A percentile compares a stretch with the other conserved stretches of the same genome.
phyloP scores from a whole-genome alignment of 2,329 filamentous ascomycete species.

The Ramichloridium luteum region DNA sequence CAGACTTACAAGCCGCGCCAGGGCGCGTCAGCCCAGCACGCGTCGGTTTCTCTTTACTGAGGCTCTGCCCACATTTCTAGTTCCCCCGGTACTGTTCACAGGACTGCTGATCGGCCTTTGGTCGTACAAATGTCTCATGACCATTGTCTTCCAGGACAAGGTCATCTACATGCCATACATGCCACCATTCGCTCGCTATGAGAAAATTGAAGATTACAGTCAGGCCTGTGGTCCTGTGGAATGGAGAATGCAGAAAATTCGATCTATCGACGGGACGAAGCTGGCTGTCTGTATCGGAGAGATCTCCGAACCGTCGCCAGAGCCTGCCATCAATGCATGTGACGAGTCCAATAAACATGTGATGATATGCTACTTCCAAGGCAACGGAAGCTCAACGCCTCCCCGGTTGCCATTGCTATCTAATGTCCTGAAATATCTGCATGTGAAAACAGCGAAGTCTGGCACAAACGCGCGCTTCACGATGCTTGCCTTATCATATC shows the following conservation, averaged over 20 bases:
- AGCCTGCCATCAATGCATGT: constrained; percentile 1
- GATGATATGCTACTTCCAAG: constrained; percentile 39
- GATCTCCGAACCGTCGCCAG: constrained; percentile 3
- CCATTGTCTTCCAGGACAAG: constrained; percentile 66
- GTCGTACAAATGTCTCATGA: constrained; percentile 55
- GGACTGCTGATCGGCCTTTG: constrained; percentile 55
- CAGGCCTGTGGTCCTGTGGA: constrained; percentile 46
- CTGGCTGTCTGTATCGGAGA: constrained; percentile 47
- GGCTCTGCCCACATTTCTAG: constrained; percentile 35
- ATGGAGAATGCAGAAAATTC: constrained; percentile 54
- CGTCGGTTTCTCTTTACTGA: constrained; percentile 17
- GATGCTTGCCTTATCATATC: constrained; percentile 44
- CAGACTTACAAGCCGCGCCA: too few species aligned
- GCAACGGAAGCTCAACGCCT: constrained; percentile 35
- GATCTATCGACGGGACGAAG: constrained; percentile 51
- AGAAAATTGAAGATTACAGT: constrained; percentile 54
- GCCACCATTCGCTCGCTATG: constrained; percentile 54
- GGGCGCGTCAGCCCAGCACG: too few species aligned
- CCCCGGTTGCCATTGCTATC: constrained; percentile 37
- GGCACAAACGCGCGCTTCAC: constrained; percentile 20
- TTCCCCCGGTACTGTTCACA: constrained; percentile 55
- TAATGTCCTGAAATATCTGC: constrained; percentile 32
- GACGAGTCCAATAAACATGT: too few species aligned
- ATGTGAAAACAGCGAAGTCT: constrained; percentile 8
- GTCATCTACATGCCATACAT: constrained; percentile 72